Percentiles rank a stretch among this genome's conserved stretches.
These are phyloP conservation scores for Fragaria ananassa DNA, from an alignment of 306 rosid species.

Conservation along the genomic window DNA sequence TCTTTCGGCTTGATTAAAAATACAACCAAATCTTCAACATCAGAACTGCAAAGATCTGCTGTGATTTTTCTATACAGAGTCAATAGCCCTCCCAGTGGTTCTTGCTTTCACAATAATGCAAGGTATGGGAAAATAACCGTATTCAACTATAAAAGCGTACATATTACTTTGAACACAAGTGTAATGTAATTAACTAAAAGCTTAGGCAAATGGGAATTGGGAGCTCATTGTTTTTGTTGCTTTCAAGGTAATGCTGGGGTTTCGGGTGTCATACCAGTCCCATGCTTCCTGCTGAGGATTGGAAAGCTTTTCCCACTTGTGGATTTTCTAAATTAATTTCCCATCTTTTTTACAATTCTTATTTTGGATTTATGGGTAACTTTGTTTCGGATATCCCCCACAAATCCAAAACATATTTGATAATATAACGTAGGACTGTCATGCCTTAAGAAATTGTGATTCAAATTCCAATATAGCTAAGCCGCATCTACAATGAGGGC, in stretches of 20 bases:
- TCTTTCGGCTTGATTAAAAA: conserved; percentile 6
- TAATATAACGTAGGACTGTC: neutral
- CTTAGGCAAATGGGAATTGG: conserved; percentile 9
- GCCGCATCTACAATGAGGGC: neutral
- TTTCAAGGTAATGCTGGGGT: conserved; percentile 28
- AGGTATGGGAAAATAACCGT: neutral
- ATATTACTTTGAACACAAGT: neutral
- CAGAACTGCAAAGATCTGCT: conserved; percentile 21
- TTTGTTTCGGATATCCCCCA: neutral
- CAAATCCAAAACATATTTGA: neutral
- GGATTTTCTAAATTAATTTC: neutral
- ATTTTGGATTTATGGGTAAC: conserved; percentile 12
- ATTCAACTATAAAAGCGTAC: neutral
- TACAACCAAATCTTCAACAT: conserved; percentile 19
- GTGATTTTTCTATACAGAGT: conserved; percentile 7
- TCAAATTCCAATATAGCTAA: neutral
- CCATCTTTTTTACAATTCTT: neutral
- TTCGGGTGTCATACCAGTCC: conserved; percentile 20
- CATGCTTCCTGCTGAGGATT: conserved; percentile 35
- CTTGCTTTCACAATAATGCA: conserved; percentile 24
- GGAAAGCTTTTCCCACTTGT: conserved; percentile 10
- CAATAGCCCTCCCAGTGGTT: conserved; percentile 12
- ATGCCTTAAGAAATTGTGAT: neutral
- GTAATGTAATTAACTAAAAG: neutral
- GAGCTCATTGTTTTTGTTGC: conserved; percentile 20